A percentile compares a stretch with the other conserved stretches of the same genome.
These are phyloP conservation scores for Hypoxylon rubiginosum DNA, from an alignment of 2,329 filamentous ascomycete species.

Conservation along the genomic window DNA sequence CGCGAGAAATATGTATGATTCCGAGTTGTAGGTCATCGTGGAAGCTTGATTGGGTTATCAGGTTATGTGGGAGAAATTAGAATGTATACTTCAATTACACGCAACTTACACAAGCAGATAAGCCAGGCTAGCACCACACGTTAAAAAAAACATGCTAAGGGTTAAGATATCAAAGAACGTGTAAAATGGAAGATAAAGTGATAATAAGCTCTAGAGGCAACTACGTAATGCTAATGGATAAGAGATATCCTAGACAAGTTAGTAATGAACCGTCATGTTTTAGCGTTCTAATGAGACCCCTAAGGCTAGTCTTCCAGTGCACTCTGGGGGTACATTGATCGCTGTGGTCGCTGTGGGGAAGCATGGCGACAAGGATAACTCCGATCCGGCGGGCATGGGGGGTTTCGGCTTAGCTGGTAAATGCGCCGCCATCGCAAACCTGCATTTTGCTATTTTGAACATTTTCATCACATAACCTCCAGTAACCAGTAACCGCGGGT, in stretches of 20 bases:
- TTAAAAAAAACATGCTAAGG: background rate
- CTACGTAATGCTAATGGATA: constrained; percentile 25
- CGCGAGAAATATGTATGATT: background rate
- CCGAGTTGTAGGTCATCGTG: too few species aligned
- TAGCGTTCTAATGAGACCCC: constrained; percentile 2
- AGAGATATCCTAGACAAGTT: background rate
- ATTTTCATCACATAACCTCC: constrained; percentile 25
- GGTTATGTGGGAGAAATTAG: background rate
- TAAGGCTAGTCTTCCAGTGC: background rate
- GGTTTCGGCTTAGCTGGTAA: background rate
- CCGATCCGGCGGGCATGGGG: constrained; percentile 35
- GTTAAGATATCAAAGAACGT: background rate
- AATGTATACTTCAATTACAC: background rate
- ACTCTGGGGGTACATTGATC: constrained; percentile 10
- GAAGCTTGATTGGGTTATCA: background rate
- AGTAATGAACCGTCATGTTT: background rate
- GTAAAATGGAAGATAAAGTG: background rate
- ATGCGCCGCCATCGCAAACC: constrained; percentile 39
- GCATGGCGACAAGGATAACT: constrained; percentile 20
- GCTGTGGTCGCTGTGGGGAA: constrained; percentile 33
- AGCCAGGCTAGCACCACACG: background rate
- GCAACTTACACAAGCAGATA: background rate
- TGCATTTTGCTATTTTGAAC: constrained; percentile 20
- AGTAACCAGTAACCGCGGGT: constrained; percentile 40
- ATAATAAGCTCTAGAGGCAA: background rate